These are phyloP conservation scores for Quercus alba DNA, from an alignment of 306 rosid genomes.

Conservation along the genomic window DNA sequence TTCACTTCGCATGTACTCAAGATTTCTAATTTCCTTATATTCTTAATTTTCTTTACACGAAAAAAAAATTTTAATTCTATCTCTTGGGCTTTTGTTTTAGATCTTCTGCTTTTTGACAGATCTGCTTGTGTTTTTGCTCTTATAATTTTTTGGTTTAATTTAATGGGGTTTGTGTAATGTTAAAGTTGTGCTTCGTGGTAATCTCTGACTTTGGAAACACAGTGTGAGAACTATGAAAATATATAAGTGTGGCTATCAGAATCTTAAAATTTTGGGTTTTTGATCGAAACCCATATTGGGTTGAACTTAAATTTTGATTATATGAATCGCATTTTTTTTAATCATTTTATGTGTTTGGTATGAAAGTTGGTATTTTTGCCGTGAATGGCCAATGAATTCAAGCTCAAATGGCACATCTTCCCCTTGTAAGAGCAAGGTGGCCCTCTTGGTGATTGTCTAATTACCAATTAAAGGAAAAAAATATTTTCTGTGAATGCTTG, in stretches of 20 bases:
- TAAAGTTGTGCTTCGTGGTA: background rate
- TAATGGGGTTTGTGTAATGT: background rate
- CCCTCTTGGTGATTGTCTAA: too few species aligned
- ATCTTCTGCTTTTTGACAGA: conserved; percentile 27
- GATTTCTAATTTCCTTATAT: background rate
- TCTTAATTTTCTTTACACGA: background rate
- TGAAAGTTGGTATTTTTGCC: background rate
- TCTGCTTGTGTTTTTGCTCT: background rate
- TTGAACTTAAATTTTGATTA: background rate
- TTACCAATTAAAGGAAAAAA: too few species aligned
- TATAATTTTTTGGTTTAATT: background rate
- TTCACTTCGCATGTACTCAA: background rate
- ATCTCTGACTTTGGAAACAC: background rate
- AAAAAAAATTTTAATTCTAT: background rate
- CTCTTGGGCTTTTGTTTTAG: conserved; percentile 13
- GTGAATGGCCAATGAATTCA: too few species aligned
- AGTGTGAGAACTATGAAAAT: background rate
- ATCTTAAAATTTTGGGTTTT: conserved; percentile 24
- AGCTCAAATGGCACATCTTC: too few species aligned
- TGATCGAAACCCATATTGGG: background rate
- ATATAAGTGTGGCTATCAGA: background rate
- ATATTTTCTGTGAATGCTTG: background rate
- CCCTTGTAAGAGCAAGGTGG: too few species aligned
- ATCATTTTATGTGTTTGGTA: background rate
- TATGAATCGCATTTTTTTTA: background rate